A percentile compares a stretch with the other conserved stretches of the same genome.
phyloP scores from a whole-genome alignment of 371 early-diverging fungal species.

The Rhizomucor pusillus region DNA sequence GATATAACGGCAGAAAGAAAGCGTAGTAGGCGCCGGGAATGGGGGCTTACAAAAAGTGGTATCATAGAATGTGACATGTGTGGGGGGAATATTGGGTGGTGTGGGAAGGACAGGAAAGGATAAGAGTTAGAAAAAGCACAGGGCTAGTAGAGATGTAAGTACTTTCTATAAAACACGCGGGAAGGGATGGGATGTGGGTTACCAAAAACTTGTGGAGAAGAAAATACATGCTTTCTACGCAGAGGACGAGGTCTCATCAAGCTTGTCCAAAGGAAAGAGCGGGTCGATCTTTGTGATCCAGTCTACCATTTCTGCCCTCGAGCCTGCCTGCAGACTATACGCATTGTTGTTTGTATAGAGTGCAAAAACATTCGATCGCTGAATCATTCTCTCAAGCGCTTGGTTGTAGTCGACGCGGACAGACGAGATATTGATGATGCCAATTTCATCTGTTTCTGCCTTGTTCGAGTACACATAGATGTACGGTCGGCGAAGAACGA shows the following conservation, averaged over 20 bases:
- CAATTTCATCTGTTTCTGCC: constrained; percentile 65
- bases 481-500: constrained; percentile 84
- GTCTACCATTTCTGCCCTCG: constrained; percentile 64
- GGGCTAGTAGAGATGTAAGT: no score
- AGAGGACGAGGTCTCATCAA: constrained; percentile 10
- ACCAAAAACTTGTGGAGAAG: no score
- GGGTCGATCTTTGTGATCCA: constrained; percentile 80
- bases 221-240: no score
- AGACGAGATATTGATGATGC: constrained; percentile 71
- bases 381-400: constrained; percentile 64
- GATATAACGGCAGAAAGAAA: no score
- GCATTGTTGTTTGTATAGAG: constrained; percentile 79
- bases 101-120: neutral
- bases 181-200: no score
- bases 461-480: constrained; percentile 72
- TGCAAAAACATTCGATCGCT: constrained; percentile 72
- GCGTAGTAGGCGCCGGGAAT: no score
- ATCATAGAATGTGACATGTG: neutral
- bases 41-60: neutral
- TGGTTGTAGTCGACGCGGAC: constrained; percentile 70
- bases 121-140: neutral
- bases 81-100: constrained; percentile 2
- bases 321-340: constrained; percentile 72
- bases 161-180: no score
- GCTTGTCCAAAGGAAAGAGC: constrained; percentile 45